A percentile compares a stretch with the other conserved stretches of the same genome.
Evolutionary conservation across 2,329 filamentous ascomycete genomes (phyloP).

Genomic region (Colletotrichum trifolii): DNA sequence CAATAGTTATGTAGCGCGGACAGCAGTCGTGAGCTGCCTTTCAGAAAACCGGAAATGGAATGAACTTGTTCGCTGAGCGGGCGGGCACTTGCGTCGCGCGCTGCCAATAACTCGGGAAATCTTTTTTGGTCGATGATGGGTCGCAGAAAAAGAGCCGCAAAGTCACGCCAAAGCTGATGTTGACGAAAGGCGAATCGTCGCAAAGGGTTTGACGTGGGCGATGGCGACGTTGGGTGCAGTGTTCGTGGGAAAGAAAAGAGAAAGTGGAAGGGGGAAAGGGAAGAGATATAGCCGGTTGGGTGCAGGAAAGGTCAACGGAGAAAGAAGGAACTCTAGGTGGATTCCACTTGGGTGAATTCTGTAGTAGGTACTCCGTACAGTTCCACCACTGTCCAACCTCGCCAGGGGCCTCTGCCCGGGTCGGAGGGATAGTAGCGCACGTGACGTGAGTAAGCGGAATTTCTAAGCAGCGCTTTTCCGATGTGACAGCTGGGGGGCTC

Average conservation of each 20-base stretch:
- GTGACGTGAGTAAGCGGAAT: conserved; percentile 9
- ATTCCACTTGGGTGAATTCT: conserved; percentile 32
- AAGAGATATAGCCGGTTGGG: conserved; percentile 27
- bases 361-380: conserved; percentile 26
- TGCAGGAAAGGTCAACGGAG: conserved; percentile 25
- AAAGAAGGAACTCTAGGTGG: conserved; percentile 8
- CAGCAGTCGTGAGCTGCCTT: background rate
- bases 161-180: conserved; percentile 4
- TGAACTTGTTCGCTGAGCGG: conserved; percentile 22
- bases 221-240: conserved; percentile 15
- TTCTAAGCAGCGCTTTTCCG: conserved; percentile 13
- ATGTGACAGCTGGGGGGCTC: background rate
- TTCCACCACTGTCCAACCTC: background rate
- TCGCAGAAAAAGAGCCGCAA: background rate
- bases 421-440: background rate
- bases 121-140: conserved; percentile 10
- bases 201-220: conserved; percentile 1
- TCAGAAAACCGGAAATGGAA: background rate
- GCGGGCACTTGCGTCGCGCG: conserved; percentile 35
- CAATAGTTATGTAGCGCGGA: conserved; percentile 21
- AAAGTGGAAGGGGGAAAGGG: conserved; percentile 25
- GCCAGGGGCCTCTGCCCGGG: background rate
- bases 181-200: conserved; percentile 2
- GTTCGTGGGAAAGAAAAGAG: conserved; percentile 32
- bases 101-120: background rate